These are phyloP conservation scores for Oleoguttula mirabilis DNA, from an alignment of 495 filamentous ascomycete species.

Conservation along the genomic window DNA sequence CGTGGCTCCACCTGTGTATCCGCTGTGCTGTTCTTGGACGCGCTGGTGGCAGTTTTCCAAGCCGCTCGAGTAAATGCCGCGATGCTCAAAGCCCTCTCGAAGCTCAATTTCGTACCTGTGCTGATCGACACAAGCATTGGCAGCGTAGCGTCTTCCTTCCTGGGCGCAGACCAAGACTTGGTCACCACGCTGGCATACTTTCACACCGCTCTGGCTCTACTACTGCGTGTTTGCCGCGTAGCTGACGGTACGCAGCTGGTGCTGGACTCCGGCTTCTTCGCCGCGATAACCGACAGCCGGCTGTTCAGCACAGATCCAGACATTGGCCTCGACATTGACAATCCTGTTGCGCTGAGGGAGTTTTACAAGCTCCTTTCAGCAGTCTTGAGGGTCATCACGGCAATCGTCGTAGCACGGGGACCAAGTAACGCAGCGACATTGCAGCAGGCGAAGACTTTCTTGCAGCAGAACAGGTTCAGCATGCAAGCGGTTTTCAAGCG, in stretches of 20 bases:
- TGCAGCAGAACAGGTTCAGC: constrained; percentile 63
- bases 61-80: constrained; percentile 47
- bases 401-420: constrained; percentile 65
- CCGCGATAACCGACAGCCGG: constrained; percentile 59
- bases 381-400: constrained; percentile 70
- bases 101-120: constrained; percentile 79
- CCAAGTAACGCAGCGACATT: constrained; percentile 66
- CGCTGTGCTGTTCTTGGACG: constrained; percentile 63
- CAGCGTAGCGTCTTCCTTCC: constrained; percentile 15
- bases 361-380: constrained; percentile 75
- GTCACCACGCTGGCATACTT: constrained; percentile 40
- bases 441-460: constrained; percentile 60
- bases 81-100: constrained; percentile 64
- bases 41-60: constrained; percentile 55
- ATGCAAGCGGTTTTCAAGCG: constrained; percentile 88
- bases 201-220: constrained; percentile 64
- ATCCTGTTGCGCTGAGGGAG: constrained; percentile 56
- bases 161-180: constrained; percentile 13
- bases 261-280: constrained; percentile 80
- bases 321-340: constrained; percentile 64
- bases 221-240: constrained; percentile 74
- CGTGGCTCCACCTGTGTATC: constrained; percentile 69
- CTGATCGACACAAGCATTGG: constrained; percentile 58
- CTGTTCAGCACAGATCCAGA: constrained; percentile 90
- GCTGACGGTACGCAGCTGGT: constrained; percentile 67